Conservation (phyloP, 768 basidiomycete genomes). For the Trametes coccinea region DNA sequence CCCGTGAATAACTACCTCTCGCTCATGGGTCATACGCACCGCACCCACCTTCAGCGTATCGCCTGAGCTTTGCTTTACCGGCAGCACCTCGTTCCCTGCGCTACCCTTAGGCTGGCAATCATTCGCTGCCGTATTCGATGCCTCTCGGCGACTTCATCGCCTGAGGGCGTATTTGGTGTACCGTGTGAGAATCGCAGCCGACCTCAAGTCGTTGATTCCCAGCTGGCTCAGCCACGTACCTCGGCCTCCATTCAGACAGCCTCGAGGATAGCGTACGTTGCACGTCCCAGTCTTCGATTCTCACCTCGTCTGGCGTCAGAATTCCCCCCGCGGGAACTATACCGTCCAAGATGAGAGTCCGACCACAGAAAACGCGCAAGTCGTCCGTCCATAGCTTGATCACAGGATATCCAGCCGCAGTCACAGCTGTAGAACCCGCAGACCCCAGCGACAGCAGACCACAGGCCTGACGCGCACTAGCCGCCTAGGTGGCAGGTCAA, state of each 20-base stretch:
- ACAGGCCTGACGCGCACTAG: too few species aligned
- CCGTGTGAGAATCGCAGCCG: too few species aligned
- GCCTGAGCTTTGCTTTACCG: too few species aligned
- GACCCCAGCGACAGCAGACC: not conserved
- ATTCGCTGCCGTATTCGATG: too few species aligned
- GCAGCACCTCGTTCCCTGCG: too few species aligned
- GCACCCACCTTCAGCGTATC: too few species aligned
- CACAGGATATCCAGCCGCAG: not conserved
- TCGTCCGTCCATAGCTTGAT: not conserved
- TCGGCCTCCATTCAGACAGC: not conserved
- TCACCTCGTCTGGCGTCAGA: not conserved
- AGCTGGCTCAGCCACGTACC: conserved; percentile 3
- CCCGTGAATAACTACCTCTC: not conserved
- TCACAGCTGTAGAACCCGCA: not conserved
- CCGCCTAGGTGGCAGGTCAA: too few species aligned
- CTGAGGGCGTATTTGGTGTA: too few species aligned
- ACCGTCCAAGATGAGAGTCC: not conserved
- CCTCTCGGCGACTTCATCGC: too few species aligned
- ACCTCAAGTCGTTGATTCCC: not conserved
- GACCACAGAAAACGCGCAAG: not conserved
- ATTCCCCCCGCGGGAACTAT: not conserved
- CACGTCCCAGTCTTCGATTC: not conserved
- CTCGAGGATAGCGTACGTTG: conserved; percentile 13
- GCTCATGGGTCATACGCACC: too few species aligned
- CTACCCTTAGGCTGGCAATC: too few species aligned